Evolutionary conservation across 1,284 basidiomycete species (phyloP).

Genomic region (Trametes sp.): DNA sequence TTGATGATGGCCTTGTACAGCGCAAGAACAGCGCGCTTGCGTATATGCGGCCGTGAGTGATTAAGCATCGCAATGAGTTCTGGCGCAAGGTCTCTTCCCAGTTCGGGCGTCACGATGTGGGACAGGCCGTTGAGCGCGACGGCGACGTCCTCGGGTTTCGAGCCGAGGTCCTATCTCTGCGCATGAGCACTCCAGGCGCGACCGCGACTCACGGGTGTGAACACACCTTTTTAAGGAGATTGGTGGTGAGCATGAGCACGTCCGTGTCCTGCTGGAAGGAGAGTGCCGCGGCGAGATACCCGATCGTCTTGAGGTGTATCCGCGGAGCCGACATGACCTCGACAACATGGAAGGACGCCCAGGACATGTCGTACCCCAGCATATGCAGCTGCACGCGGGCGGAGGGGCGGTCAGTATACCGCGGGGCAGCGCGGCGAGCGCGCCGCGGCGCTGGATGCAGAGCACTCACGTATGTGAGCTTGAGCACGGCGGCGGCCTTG

Average conservation of each 20-base stretch:
- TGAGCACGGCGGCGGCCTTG: slow-evolving; percentile 94
- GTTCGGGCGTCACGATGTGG: slow-evolving; percentile 87
- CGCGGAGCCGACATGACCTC: slow-evolving; percentile 97
- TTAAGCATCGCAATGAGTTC: slow-evolving; percentile 91
- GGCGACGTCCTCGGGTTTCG: slow-evolving; percentile 78
- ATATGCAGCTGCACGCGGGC: slow-evolving; percentile 77
- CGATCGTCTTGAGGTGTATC: slow-evolving; percentile 93
- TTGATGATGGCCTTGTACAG: slow-evolving; percentile 82
- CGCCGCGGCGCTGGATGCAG: neutral
- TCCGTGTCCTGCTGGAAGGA: slow-evolving; percentile 96
- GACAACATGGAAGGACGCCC: slow-evolving; percentile 94
- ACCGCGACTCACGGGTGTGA: neutral
- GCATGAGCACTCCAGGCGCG: neutral
- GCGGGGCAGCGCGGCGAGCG: neutral
- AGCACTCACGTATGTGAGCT: slow-evolving; percentile 91
- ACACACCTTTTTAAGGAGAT: slow-evolving; percentile 94
- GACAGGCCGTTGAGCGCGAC: slow-evolving; percentile 89
- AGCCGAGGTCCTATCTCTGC: slow-evolving; percentile 79
- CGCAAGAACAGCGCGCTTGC: slow-evolving; percentile 89
- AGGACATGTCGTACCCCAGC: slow-evolving; percentile 91
- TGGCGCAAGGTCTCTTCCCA: slow-evolving; percentile 88
- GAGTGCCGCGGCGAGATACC: slow-evolving; percentile 94
- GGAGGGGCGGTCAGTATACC: slow-evolving; percentile 5
- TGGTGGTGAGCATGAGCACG: slow-evolving; percentile 97
- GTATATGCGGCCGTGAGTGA: slow-evolving; percentile 88